Evolutionary conservation across 768 basidiomycete species (phyloP), one percentile per base, ranked within the genome.

Genomic region (Phallus indusiatus): DNA sequence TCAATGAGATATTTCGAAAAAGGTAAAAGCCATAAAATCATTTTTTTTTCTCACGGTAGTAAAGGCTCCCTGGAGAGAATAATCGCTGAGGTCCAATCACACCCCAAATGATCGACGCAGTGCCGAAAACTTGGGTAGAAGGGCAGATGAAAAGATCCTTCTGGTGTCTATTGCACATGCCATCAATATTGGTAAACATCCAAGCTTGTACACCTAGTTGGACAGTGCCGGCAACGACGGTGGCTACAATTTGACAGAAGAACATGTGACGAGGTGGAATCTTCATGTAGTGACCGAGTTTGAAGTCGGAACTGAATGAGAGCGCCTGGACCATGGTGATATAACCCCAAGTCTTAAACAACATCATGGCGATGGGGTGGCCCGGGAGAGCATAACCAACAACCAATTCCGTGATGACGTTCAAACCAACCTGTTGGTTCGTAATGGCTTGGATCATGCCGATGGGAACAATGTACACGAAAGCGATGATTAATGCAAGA

Each of bases 81-180:
- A 83, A 78, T n/a, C 81, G 76, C 34, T 71, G 73, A 6, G 90
- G 90, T 1, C 90, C 88, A 58, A 93, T 87, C 61, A 88, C 86
- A 61, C 90, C 86, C 86, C 76, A 77, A 36, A 72, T 69, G 60
- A 72, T 63, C 33, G 64, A 67, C 0, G 80, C 80, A 14, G 78
- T 78, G 37, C 61, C 56, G 37, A 67, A 64, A 54, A 87, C 67
- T 17, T 65, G 64, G 49, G 48, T 65, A 9, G 61, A 60, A 21
- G 55, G 60, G 53, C 60, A 63, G 55, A 48, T 60, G 33, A 60
- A 53, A 18, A 80, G 79, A 64, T 84, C 77, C 64, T 68, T 72
- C 70, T 87, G 82, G 53, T 73, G 62, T 7, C 73, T 68, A 11
- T 63, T 63, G 69, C 88, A 89, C 68, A 88, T 80, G 34, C 78